These are phyloP conservation scores for Neurospora cerealis DNA, from an alignment of 495 filamentous ascomycete genomes.

Conservation along the genomic window DNA sequence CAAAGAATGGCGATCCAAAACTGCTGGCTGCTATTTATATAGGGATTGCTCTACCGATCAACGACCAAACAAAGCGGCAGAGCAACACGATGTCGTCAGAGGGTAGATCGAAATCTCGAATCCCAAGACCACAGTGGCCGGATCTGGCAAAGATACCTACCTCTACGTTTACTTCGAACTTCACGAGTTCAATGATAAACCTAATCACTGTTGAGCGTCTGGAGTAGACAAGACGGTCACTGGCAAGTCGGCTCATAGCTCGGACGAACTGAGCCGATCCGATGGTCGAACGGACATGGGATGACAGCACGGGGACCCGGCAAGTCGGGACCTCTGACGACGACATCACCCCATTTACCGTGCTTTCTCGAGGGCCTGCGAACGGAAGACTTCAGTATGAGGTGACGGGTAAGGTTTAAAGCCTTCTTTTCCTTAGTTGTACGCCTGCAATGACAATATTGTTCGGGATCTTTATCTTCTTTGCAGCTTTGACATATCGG, in stretches of 20 bases:
- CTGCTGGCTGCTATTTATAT: neutral
- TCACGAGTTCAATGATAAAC: neutral
- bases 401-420: neutral
- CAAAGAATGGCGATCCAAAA: neutral
- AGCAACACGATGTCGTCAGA: neutral
- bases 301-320: neutral
- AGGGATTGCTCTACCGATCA: neutral
- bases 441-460: neutral
- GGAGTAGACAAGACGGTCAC: neutral
- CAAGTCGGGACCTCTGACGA: neutral
- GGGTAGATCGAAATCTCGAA: neutral
- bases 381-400: neutral
- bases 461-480: neutral
- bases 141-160: neutral
- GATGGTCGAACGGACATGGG: neutral
- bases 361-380: neutral
- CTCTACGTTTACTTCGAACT: neutral
- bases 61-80: neutral
- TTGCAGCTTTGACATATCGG: neutral
- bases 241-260: neutral
- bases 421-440: neutral
- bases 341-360: neutral
- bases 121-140: neutral
- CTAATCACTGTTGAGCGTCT: neutral
- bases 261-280: neutral